Evolutionary conservation across 2,329 filamentous ascomycete genomes (phyloP), one percentile per base, ranked within the genome.

Genomic region (Cladosporium sphaerospermum): DNA sequence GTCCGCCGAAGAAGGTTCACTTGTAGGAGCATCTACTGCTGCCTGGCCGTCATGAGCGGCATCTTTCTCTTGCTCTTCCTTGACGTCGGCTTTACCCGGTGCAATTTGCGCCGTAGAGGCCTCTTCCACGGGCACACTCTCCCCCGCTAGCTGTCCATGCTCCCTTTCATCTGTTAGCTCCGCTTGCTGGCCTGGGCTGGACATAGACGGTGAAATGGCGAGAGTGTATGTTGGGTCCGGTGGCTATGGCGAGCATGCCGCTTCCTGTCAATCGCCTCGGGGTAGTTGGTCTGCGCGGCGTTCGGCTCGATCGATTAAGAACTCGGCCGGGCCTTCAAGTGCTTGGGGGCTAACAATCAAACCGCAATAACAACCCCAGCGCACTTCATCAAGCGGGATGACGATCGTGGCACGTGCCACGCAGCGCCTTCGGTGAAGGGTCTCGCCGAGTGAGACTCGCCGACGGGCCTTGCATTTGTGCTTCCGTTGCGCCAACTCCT

Each of bases 151-250:
- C 56, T 56, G 36, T 19, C 39, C 58, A 56, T 61, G 47, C 28
- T 61, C 46, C 40, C 45, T 28, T 32, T 54, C 45, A 23, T 56
- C 42, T 48, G 56, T 37, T 54, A 49, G 55, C 39, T 59, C 59
- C 52, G 51, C 18, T 28, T 32, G 47, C 54, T 52, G 58, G 54
- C 41, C 53, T 44, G 54, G 53, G 40, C 52, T 54, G 61, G 63
- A 65, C 62, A 64, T 64, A 59, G 61, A 62, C 60, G 55, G 42
- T 52, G 18, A 39, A 47, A 23, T 53, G 19, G 37, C 28, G 23
- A 33, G 11, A 32, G 39, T 37, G 39, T 14, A 18, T 31, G 46
- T 45, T 52, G 45, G n/a, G 14, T 28, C 40, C 33, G 32, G 14
- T 50, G 23, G 19, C 13, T 19, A 28, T 43, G 13, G 48, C 40